Evolutionary conservation across 2,329 filamentous ascomycete genomes (phyloP).

Genomic region (Lecanoromycetidae sp.): DNA sequence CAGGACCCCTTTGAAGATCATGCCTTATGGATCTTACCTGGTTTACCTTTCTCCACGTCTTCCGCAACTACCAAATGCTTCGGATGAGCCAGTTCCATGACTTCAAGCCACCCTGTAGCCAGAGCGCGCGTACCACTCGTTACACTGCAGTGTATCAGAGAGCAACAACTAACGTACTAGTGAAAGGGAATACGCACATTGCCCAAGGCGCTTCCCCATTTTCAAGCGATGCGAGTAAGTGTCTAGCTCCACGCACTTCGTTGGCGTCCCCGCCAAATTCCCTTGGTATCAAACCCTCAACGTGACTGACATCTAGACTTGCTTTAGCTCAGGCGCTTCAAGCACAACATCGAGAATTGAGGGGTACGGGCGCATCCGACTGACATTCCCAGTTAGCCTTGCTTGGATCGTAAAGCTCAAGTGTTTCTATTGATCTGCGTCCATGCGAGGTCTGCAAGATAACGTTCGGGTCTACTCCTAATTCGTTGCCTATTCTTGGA

Average conservation of each 20-base stretch:
- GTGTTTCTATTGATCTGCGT: conserved; percentile 72
- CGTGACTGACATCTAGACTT: conserved; percentile 56
- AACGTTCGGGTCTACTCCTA: conserved; percentile 69
- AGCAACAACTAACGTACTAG: too few species aligned
- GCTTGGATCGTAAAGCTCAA: conserved; percentile 65
- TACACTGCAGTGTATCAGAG: too few species aligned
- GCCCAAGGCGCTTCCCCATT: conserved; percentile 59
- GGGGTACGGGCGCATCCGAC: too few species aligned
- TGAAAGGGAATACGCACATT: conserved; percentile 40
- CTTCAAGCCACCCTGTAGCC: conserved; percentile 59
- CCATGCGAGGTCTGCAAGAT: conserved; percentile 90
- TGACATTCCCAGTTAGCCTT: conserved; percentile 70
- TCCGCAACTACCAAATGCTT: conserved; percentile 61
- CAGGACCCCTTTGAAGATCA: too few species aligned
- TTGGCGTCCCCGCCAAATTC: conserved; percentile 65
- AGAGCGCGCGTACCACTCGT: conserved; percentile 45
- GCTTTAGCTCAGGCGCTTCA: conserved; percentile 1
- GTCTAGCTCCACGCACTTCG: conserved; percentile 73
- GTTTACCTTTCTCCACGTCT: conserved; percentile 63
- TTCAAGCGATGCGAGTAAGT: conserved; percentile 56
- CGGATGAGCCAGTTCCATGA: conserved; percentile 53
- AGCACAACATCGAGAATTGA: too few species aligned
- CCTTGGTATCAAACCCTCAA: conserved; percentile 67
- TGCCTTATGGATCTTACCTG: too few species aligned
- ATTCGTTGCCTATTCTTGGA: conserved; percentile 51